These are phyloP conservation scores for Gloeopeniophorella convolvens DNA, from an alignment of 768 basidiomycete genomes.

Conservation along the genomic window DNA sequence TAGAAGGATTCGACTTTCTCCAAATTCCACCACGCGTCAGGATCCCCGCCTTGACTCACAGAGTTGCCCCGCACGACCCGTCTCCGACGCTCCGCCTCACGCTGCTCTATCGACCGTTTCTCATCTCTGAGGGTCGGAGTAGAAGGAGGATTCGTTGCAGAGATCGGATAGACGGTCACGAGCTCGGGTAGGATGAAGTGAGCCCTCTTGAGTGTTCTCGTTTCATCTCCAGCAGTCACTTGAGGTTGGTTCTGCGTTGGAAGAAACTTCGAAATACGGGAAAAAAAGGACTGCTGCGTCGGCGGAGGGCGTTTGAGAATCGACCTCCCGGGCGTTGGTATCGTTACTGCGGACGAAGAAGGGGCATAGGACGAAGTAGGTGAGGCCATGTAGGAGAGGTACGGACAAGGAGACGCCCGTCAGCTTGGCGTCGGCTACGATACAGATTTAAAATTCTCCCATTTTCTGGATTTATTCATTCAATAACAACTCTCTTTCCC, in stretches of 20 bases:
- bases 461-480: no score
- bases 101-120: constrained; percentile 71
- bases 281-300: constrained; percentile 60
- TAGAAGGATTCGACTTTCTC: constrained; percentile 84
- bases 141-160: constrained; percentile 74
- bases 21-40: constrained; percentile 75
- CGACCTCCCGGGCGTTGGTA: constrained; percentile 71
- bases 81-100: constrained; percentile 60
- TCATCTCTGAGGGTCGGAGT: constrained; percentile 75
- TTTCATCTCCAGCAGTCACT: constrained; percentile 35
- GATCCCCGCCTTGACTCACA: constrained; percentile 24
- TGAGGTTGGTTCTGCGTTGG: constrained; percentile 41
- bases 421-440: no score
- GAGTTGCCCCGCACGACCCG: constrained; percentile 58
- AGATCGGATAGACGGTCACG: constrained; percentile 87
- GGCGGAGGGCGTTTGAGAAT: constrained; percentile 76
- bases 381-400: constrained; percentile 23
- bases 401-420: constrained; percentile 8
- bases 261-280: constrained; percentile 66
- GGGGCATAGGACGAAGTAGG: constrained; percentile 51
- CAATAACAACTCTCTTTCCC: no score
- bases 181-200: constrained; percentile 88
- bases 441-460: no score
- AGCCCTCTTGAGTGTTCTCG: constrained; percentile 72
- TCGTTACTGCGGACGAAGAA: constrained; percentile 76